phyloP scores from a whole-genome alignment of 2,329 filamentous ascomycete genomes.

The Cladophialophora bantiana region DNA sequence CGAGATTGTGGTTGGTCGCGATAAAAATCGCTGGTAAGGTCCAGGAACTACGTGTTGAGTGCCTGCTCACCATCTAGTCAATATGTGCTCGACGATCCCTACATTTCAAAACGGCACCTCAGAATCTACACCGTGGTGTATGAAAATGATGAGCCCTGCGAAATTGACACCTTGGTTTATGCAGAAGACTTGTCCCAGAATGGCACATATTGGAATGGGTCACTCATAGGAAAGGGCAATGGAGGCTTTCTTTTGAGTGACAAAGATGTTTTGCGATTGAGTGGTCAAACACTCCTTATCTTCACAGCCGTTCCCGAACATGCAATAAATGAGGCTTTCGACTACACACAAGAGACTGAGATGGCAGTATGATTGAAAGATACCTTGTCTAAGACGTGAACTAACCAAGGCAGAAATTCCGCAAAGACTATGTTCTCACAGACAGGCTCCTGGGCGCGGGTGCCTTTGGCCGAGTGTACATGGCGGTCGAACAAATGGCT shows the following conservation, averaged over 20 bases:
- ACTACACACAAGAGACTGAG: constrained; percentile 45
- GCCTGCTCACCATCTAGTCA: constrained; percentile 42
- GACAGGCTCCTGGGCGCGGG: constrained; percentile 52
- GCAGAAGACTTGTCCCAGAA: constrained; percentile 53
- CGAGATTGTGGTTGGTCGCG: constrained; percentile 49
- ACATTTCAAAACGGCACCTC: constrained; percentile 52
- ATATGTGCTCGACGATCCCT: constrained; percentile 45
- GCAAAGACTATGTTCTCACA: constrained; percentile 48
- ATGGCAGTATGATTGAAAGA: constrained; percentile 43
- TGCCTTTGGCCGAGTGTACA: constrained; percentile 52
- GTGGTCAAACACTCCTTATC: constrained; percentile 38
- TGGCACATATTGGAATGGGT: constrained; percentile 51
- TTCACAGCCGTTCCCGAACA: constrained; percentile 33
- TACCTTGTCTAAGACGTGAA: neutral
- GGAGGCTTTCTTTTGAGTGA: constrained; percentile 49
- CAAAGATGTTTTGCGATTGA: constrained; percentile 48
- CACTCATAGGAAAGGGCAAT: constrained; percentile 45
- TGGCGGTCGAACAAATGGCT: constrained; percentile 48
- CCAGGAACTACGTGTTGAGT: constrained; percentile 12
- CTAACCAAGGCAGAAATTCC: constrained; percentile 44
- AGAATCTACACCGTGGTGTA: constrained; percentile 54
- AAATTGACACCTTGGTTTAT: constrained; percentile 53
- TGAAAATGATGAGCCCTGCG: constrained; percentile 47
- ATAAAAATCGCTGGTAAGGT: constrained; percentile 45
- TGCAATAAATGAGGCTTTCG: constrained; percentile 36